These are phyloP conservation scores for Boletus sensibilis DNA, from an alignment of 768 basidiomycete genomes.

Conservation along the genomic window DNA sequence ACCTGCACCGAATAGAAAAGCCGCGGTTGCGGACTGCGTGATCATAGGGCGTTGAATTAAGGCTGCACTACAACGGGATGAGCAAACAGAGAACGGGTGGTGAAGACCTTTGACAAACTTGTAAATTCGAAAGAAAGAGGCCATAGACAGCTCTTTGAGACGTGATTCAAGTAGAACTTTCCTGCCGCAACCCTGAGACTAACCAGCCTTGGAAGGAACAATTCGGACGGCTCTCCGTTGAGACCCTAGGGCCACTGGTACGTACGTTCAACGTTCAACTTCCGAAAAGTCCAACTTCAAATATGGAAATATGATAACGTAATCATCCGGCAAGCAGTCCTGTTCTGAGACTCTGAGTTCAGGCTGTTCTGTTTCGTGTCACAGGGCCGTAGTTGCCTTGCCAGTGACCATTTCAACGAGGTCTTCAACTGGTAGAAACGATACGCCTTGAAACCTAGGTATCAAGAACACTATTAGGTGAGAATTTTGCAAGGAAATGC, in stretches of 20 bases:
- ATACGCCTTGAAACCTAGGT: neutral
- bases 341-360: too few species aligned
- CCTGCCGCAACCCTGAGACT: neutral
- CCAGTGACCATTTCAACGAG: neutral
- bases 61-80: conserved; percentile 43
- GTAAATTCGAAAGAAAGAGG: conserved; percentile 44
- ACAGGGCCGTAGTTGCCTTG: too few species aligned
- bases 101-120: conserved; percentile 31
- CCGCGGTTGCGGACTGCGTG: conserved; percentile 63
- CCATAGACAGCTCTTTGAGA: conserved; percentile 32
- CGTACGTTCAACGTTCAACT: too few species aligned
- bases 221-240: neutral
- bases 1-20: conserved; percentile 67
- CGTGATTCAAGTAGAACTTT: neutral
- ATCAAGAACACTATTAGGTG: neutral
- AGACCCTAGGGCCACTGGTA: too few species aligned
- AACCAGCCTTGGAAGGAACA: neutral
- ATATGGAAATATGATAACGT: neutral
- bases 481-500: neutral
- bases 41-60: conserved; percentile 62
- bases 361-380: too few species aligned
- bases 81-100: neutral
- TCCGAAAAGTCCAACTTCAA: neutral
- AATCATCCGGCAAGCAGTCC: neutral
- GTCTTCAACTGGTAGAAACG: neutral